Conservation (phyloP, 495 filamentous ascomycete genomes). For the Aspergillus mulundensis region DNA sequence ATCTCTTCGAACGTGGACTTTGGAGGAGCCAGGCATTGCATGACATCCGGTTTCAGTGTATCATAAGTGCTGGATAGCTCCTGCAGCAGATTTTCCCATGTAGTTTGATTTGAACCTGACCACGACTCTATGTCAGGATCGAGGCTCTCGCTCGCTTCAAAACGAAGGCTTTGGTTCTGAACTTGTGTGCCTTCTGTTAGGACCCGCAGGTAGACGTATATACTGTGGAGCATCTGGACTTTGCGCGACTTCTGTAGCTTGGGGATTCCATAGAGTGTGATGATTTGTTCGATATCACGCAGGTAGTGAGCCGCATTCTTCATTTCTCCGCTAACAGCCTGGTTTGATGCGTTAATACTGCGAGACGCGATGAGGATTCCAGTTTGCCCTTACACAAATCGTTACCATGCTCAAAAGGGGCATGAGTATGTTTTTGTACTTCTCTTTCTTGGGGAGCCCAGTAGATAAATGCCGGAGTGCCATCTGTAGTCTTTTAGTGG, state of each 20-base stretch:
- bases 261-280: conserved; percentile 6
- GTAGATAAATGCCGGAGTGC: conserved; percentile 1
- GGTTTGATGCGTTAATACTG: neutral
- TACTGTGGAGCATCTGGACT: conserved; percentile 19
- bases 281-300: conserved; percentile 8
- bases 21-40: conserved; percentile 1
- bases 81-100: conserved; percentile 4
- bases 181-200: conserved; percentile 7
- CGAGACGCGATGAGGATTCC: neutral
- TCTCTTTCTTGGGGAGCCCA: conserved; percentile 2
- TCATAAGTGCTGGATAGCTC: neutral
- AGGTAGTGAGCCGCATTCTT: conserved; percentile 7
- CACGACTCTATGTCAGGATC: neutral
- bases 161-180: neutral
- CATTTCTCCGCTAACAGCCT: conserved; percentile 9
- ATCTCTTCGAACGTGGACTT: conserved; percentile 11
- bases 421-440: conserved; percentile 12
- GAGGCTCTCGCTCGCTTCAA: neutral
- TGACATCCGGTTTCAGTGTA: neutral
- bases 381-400: neutral
- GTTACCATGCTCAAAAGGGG: conserved; percentile 13
- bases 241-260: conserved; percentile 13
- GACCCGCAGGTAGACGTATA: conserved; percentile 17
- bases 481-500: conserved; percentile 1
- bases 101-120: neutral